Evolutionary conservation across 805 yeast species (phyloP), one percentile per base, ranked within the genome.

Genomic region (Candida easanensis): DNA sequence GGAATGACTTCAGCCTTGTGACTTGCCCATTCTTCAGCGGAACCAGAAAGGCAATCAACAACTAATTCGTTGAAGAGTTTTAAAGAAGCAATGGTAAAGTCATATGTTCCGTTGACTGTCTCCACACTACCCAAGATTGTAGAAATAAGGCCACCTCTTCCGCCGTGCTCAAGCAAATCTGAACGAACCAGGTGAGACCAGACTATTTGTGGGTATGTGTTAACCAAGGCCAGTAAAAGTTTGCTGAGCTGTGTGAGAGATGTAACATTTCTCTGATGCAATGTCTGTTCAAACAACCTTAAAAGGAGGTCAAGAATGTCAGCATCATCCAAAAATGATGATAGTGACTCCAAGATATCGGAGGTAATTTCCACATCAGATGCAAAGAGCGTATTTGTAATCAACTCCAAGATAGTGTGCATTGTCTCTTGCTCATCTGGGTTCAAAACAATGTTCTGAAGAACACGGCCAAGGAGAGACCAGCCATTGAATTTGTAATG

Each of bases 121-220:
- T 89, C 97, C 18, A 79, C 74, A 5, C 88, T 73, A 2, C 90
- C 89, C 37, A 88, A 68, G 2, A 87, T 71, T 0, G 74, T 71
- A 1, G 77, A 62, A 1, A 81, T 78, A 36, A 79, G 63, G 0
- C 93, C 90, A 33, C 85, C 87, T 49, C 77, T 78, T 1, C 80
- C 80, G 43, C 76, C 71, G 38, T 73, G 71, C 13, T 83, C 81
- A 1, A 88, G 66, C 22, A 89, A 65, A 16, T 78, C 74, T 0
- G 95, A 83, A 39, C 79, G 78, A 18, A 79, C 74, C 13, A 91
- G 62, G 55, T 83, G 83, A 0, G 88, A 75, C 96, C 97, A 90
- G 3, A 89, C 84, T 43, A 88, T 70, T 46, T 75, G 72, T 0
- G 95, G 78, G 31, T 71, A 75, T 5, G 77, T 63, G 36, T 66